Base-by-base conservation (phyloP, 1,284 basidiomycete species). In the Prillingera fragicola region DNA sequence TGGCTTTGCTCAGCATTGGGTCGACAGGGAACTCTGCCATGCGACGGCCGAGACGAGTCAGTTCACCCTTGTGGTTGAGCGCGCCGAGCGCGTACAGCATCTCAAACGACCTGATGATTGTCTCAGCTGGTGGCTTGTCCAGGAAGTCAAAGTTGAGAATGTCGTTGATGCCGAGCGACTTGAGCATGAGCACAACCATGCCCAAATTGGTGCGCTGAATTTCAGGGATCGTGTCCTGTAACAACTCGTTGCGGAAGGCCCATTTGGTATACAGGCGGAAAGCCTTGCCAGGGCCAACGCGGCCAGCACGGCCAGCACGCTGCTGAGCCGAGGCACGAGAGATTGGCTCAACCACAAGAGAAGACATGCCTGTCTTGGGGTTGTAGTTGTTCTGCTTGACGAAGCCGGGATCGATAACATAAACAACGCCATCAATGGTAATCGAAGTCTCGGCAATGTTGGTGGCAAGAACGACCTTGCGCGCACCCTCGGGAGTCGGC, bases 21-120 rank as follows among this genome's bases (percentile, higher is more conserved):
- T 99, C 95, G 28, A 97, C 88, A 5, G 94, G 94, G 72, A 99
- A 98, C 68, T 98, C 95, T 5, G 94, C 94, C 95, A 98, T 98
- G 37, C 91, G 76, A 44, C 95, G 78, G 1, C 95, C 95, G 19
- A 98, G 78, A 65, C 96, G 91, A 10, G 95, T 99, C 53, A 98
- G 71, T 69, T 98, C 92, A 12, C 95, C 95, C 48, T 86, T 78
- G 68, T 98, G 92, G 67, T 98, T 97, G 54, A 99, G 75, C 0
- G 94, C 92, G 17, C 94, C 95, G 0, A 99, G 75, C 0, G 92
- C 94, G 70, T 98, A 98, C 1, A 99, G 73, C 52, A 96, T 72
- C 69, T 97, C 92, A 28, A 98, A 76, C 3, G 90, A 88, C 28
- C 90, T 81, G 78, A 97, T 94, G 43, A 98, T 81, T n/a, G 94